Evolutionary conservation across 2,329 filamentous ascomycete genomes (phyloP), one percentile per base, ranked within the genome.

Genomic region (Epichloe festucae): DNA sequence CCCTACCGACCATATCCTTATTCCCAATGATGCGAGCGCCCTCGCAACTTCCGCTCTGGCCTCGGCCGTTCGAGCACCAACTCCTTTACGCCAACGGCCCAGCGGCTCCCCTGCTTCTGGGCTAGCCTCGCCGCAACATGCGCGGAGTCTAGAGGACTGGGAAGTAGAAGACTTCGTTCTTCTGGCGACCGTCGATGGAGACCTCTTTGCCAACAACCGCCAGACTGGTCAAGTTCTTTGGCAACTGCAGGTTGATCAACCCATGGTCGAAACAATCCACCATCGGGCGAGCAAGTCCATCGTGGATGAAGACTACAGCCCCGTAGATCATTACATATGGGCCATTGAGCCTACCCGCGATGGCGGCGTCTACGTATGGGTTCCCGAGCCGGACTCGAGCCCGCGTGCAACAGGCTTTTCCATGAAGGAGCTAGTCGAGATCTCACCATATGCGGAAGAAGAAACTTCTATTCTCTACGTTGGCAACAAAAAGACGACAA

Each of bases 151-250:
- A 80, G 85, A 90, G 81, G 91, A 96, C 75, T 97, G 91, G 91
- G 89, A 96, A 86, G 90, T 96, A 74, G 91, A 97, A 87, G 90
- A 97, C 77, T 95, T 96, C 81, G 87, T 97, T 74, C 88, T 98
- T 77, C 78, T 98, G 86, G 91, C 93, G 87, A 97, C 93, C 80
- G 87, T 97, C 81, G 90, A 97, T 77, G 93, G 93, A 77, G 87
- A 89, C 67, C 81, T 97, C 63, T 87, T 95, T 73, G 90, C 91
- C 67, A 83, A 83, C 69, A 89, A 96, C 73, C 82, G 93, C 63
- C 86, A 84, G 66, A 93, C 86, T 49, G 93, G 93, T 60, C 78
- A 84, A 56, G 78, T 85, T 60, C 85, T 84, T 65, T 97, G 93
- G 93, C 84, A 86, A 63, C 77, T 95, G 55, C 82, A 89, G 67